Percentiles rank a stretch among this genome's conserved stretches.
phyloP scores from a whole-genome alignment of 176 grass and related monocot genomes.

The Thinopyrum elongatum region DNA sequence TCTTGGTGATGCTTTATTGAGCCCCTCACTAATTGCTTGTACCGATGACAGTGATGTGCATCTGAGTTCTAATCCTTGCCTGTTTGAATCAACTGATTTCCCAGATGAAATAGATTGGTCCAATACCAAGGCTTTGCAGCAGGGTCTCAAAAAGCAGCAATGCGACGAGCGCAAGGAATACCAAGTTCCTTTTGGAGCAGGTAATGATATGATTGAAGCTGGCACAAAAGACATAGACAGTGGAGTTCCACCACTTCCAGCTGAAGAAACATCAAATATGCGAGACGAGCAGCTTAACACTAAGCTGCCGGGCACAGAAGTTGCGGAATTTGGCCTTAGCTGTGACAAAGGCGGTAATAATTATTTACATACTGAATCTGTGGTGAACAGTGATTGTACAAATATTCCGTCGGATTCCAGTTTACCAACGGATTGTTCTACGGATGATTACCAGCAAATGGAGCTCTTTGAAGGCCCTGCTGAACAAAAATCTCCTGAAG shows the following conservation, averaged over 20 bases:
- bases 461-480: neutral
- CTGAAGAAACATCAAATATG: slow-evolving; percentile 16
- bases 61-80: neutral
- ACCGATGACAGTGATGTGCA: neutral
- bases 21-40: neutral
- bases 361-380: neutral
- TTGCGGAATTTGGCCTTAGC: too few species aligned
- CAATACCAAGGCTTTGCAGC: neutral
- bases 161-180: neutral
- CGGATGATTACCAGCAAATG: neutral
- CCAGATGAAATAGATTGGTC: slow-evolving; percentile 8
- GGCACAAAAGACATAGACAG: neutral
- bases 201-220: neutral
- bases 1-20: slow-evolving; percentile 11
- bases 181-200: slow-evolving; percentile 5
- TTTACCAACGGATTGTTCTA: slow-evolving; percentile 15
- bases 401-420: neutral
- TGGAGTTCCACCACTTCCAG: neutral
- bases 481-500: neutral
- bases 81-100: slow-evolving; percentile 2
- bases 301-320: too few species aligned
- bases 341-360: neutral
- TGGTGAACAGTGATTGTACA: neutral
- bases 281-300: too few species aligned
- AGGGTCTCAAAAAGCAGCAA: neutral